Percentiles rank a stretch among this genome's conserved stretches.
Evolutionary conservation across 305 asterid species (phyloP).

Genomic region (Solanum hybrid): DNA sequence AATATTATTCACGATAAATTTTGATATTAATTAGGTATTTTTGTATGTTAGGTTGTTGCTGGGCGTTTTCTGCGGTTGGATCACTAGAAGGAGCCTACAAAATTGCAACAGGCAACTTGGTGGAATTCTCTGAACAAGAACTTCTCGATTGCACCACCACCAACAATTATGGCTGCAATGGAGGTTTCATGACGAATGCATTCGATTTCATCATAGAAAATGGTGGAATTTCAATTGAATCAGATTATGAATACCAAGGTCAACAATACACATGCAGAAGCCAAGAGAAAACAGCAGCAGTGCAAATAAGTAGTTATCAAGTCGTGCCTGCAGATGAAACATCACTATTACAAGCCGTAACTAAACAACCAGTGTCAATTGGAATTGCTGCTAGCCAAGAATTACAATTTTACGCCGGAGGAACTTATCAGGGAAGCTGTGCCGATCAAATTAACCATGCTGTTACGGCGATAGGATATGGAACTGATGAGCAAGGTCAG

Average conservation of each 20-base stretch:
- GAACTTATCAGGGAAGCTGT: slow-evolving; percentile 30
- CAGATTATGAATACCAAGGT: slow-evolving; percentile 16
- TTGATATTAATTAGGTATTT: neutral
- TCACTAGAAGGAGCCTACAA: slow-evolving; percentile 25
- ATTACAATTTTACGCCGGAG: slow-evolving; percentile 31
- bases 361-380: slow-evolving; percentile 32
- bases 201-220: slow-evolving; percentile 7
- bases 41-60: slow-evolving; percentile 13
- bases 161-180: neutral
- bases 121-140: slow-evolving; percentile 26
- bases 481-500: slow-evolving; percentile 10
- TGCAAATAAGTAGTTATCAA: slow-evolving; percentile 12
- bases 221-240: slow-evolving; percentile 19
- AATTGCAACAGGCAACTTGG: slow-evolving; percentile 13
- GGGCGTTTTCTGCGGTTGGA: slow-evolving; percentile 23
- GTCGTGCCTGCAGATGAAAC: slow-evolving; percentile 16
- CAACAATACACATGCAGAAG: slow-evolving; percentile 15
- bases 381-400: slow-evolving; percentile 25
- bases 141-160: slow-evolving; percentile 21
- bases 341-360: slow-evolving; percentile 22
- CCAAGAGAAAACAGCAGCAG: neutral
- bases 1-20: neutral
- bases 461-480: slow-evolving; percentile 33
- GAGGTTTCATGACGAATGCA: slow-evolving; percentile 20
- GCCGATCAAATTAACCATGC: slow-evolving; percentile 29